A percentile compares a stretch with the other conserved stretches of the same genome.
Conservation (phyloP, 345 rosid genomes). For the Salix exigua region DNA sequence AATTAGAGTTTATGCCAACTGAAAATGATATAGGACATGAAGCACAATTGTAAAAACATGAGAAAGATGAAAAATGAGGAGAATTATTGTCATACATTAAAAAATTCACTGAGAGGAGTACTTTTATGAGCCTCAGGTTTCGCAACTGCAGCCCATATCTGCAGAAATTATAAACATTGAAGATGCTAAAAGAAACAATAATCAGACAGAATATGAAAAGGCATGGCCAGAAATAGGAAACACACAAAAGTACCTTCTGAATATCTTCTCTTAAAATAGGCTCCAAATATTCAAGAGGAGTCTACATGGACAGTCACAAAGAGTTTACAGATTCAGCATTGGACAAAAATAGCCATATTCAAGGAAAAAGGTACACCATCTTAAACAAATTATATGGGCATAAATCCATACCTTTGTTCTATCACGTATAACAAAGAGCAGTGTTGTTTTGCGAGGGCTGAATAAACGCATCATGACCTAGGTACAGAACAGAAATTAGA, state of each 20-base stretch:
- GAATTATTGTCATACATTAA: constrained; percentile 19
- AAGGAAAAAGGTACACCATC: background rate
- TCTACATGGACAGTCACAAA: constrained; percentile 13
- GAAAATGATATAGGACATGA: background rate
- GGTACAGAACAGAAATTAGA: background rate
- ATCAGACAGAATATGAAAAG: background rate
- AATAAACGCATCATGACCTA: constrained; percentile 37
- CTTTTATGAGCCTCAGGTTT: constrained; percentile 22
- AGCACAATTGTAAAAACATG: background rate
- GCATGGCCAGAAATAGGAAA: background rate
- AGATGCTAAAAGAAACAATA: background rate
- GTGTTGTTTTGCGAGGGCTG: constrained; percentile 33
- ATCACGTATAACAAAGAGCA: constrained; percentile 35
- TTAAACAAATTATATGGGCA: background rate
- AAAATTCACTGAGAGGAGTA: constrained; percentile 30
- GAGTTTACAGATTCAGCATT: background rate
- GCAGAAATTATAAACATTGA: constrained; percentile 6
- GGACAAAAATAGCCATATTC: background rate
- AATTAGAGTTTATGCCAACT: background rate
- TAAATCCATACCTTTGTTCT: constrained; percentile 27
- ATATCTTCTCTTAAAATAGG: constrained; percentile 31
- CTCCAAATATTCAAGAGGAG: constrained; percentile 31
- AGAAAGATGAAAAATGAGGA: background rate
- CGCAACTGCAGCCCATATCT: constrained; percentile 34
- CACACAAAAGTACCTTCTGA: constrained; percentile 24